phyloP scores from a whole-genome alignment of 768 basidiomycete species.

The Leccinum rimulosum region DNA sequence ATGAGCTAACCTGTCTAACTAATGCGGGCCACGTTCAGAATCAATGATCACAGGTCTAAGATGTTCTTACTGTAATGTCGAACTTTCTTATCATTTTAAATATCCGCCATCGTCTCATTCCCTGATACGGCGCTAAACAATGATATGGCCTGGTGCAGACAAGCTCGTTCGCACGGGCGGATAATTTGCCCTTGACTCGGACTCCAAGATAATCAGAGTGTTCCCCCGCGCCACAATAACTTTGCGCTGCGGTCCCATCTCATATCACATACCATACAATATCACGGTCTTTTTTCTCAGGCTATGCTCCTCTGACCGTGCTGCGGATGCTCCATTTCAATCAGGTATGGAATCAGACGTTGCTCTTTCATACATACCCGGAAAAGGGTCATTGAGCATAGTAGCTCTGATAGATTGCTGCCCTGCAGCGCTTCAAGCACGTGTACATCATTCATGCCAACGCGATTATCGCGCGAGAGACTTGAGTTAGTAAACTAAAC shows the following conservation, averaged over 20 bases:
- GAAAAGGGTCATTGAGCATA: neutral
- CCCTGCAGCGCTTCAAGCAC: neutral
- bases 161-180: neutral
- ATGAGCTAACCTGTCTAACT: neutral
- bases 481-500: too few relatives aligned
- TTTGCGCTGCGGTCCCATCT: neutral
- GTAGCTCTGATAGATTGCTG: too few relatives aligned
- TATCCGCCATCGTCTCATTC: neutral
- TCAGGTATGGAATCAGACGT: neutral
- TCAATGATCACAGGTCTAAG: too few relatives aligned
- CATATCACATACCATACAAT: neutral
- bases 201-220: neutral
- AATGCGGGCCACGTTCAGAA: too few relatives aligned
- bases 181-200: too few relatives aligned
- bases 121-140: neutral
- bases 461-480: too few relatives aligned
- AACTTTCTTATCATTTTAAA: neutral
- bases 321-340: neutral
- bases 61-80: too few relatives aligned
- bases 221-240: neutral
- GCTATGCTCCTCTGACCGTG: neutral
- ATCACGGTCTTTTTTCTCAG: neutral
- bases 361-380: neutral
- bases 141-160: neutral
- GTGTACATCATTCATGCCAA: too few relatives aligned